Base-by-base conservation (phyloP, 148 eudicot species). In the Dysphania ambrosioides region DNA sequence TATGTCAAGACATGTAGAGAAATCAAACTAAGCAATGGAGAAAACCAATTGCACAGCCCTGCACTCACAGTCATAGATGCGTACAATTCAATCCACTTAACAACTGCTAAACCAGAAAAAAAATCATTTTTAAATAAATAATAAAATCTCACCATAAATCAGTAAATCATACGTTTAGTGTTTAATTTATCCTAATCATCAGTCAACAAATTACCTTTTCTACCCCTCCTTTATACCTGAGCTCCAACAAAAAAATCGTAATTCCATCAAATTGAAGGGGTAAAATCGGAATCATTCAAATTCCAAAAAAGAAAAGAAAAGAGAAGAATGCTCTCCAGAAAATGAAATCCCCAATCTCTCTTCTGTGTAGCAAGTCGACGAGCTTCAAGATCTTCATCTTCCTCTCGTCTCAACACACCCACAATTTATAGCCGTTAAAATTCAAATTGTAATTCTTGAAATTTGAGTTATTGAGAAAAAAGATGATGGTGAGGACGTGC, bases 401-500 rank as follows among this genome's bases (percentile, higher is more conserved):
- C 64, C 29, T 51, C 77, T 44, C 55, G 55, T 57, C 63, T 13
- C 34, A 66, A 67, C 63, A 30, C 35, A 40, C 65, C 65, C 8
- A 6, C 35, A 40, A 31, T 7, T 51, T 38, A n/a, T 18, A 59
- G 72, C 49, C 74, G 71, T 66, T 69, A 72, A 29, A 51, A 18
- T 51, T 53, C 77, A 38, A 72, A 63, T 35, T 76, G n/a, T n/a
- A n/a, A n/a, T n/a, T n/a, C n/a, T n/a, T n/a, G n/a, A n/a, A n/a
- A n/a, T n/a, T n/a, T n/a, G n/a, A n/a, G n/a, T n/a, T n/a, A n/a
- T n/a, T n/a, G n/a, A 18, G 12, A 64, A 34, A 59, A 9, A 13
- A 8, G 31, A 93, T 93, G 98, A 91, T 93, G 23, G 88, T 88
- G 49, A 83, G 97, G 65, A 91, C 87, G 16, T 93, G 91, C 83